Base-by-base conservation (phyloP, 345 rosid species). In the Carallia brachiata region DNA sequence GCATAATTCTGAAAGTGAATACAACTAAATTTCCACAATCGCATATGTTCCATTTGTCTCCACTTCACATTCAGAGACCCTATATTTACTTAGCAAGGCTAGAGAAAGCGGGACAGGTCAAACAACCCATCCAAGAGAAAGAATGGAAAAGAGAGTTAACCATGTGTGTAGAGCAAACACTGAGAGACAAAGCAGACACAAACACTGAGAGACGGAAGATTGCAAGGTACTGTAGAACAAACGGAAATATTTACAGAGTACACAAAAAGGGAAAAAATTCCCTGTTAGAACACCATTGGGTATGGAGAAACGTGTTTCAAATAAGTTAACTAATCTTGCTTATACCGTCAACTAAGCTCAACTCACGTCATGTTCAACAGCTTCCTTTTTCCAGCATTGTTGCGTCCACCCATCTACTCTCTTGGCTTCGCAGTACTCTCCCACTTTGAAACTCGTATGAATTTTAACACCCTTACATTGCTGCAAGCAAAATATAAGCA, bases 321-420 rank as follows among this genome's bases (percentile, higher is more conserved):
- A 54, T 48, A 56, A 13, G 65, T 34, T 56, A 47, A 44, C 57
- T 31, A 37, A 39, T 54, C 31, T 39, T 36, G n/a, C 61, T 55
- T 28, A 30, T 32, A 65, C 23, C 32, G 31, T 13, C 18, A 67
- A 27, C 16, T 59, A 62, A 36, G 17, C 17, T 44, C 61, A 65
- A 83, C 96, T 77, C 73, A 89, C 98, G 78, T 91, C 87, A 10
- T 79, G 84, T 68, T 86, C 68, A 36, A 67, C 81, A 63, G 82
- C 52, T 87, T 94, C 97, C 70, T 86, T 81, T 75, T 87, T 82
- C 97, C 98, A 94, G 58, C 68, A 37, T 27, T 65, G 68, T 39
- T 72, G 70, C 36, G 75, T 84, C 97, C 97, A 91, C 19, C 71
- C 82, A 77, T 90, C 93, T 36, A 90, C 82, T 58, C 96, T 92